Conservation (phyloP, 805 yeast species). For the Limtongozyma cylindracea region DNA sequence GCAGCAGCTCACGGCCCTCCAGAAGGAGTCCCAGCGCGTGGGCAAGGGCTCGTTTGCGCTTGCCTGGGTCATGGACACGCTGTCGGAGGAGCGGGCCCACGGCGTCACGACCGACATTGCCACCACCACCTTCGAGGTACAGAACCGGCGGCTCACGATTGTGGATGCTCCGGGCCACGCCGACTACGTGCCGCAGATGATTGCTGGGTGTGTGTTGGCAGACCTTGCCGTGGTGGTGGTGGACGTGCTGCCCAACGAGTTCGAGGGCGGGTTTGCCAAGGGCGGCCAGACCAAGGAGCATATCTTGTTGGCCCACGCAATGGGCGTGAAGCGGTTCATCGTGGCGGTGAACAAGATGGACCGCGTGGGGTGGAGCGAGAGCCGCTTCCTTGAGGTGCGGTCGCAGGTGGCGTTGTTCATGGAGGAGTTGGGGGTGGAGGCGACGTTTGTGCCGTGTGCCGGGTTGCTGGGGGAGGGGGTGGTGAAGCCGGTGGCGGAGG, state of each 20-base stretch:
- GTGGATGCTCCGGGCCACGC: conserved; percentile 74
- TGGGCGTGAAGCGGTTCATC: conserved; percentile 37
- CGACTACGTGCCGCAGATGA: conserved; percentile 71
- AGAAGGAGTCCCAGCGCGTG: conserved; percentile 33
- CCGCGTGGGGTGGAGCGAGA: conserved; percentile 26
- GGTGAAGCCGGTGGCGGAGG: conserved; percentile 11
- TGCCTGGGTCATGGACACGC: conserved; percentile 75
- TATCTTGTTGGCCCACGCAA: conserved; percentile 34
- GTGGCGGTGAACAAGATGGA: conserved; percentile 56
- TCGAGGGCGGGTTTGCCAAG: conserved; percentile 39
- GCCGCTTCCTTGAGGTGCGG: conserved; percentile 23
- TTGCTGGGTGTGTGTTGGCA: conserved; percentile 61
- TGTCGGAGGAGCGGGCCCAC: conserved; percentile 44
- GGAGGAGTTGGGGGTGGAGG: conserved; percentile 20
- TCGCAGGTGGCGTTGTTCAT: conserved; percentile 18
- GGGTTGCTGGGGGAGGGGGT: conserved; percentile 50
- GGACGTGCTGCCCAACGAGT: conserved; percentile 39
- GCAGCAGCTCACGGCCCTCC: conserved; percentile 32
- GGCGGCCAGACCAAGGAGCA: conserved; percentile 69
- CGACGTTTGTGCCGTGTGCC: conserved; percentile 38
- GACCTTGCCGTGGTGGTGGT: conserved; percentile 52
- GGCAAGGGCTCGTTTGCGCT: conserved; percentile 66
- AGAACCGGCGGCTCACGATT: conserved; percentile 28
- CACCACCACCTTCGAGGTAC: conserved; percentile 38
- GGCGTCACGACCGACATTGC: conserved; percentile 69